Base-by-base conservation (phyloP, 2,329 filamentous ascomycete species). In the Ophiocordyceps camponoti-leonardi region DNA sequence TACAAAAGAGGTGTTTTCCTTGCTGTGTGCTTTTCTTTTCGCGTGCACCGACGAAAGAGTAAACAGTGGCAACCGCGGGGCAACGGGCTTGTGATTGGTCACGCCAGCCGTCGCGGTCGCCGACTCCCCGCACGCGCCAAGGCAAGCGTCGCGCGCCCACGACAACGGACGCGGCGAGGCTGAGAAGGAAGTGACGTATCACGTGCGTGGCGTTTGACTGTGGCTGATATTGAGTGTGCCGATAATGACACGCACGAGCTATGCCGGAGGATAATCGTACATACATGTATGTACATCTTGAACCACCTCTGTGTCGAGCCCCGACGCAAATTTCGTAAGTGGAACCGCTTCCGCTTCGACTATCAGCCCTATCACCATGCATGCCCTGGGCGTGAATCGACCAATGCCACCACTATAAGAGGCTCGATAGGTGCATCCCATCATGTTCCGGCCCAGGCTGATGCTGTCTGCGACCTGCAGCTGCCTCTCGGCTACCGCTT, bases 61-160 rank as follows among this genome's bases (percentile, higher is more conserved):
- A 67, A 74, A 74, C 68, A 75, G 51, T 60, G 57, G 66, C 69
- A 75, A 76, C 72, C 56, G 60, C 71, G 52, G 60, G 54, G 72
- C 74, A 80, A 80, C 76, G 57, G 55, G 14, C 4, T 37, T 53
- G 22, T 59, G 46, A 73, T 73, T 74, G 69, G 71, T 48, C 48
- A 22, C 37, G 12, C 3, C 35, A 19, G 16, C 16, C 20, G 42
- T 35, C 35, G 8, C 13, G 30, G 18, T 35, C n/a, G 35, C 44
- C 40, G 31, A 14, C 8, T 22, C 16, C 18, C 18, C 18, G 37
- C 37, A 11, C 18, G 37, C 18, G 37, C 37, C 37, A 41, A 37
- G 33, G 33, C 13, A 40, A n/a, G 23, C 14, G 28, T 43, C 28
- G 42, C 18, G 40, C 28, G 18, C 37, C 37, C 2, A 13, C 18